Evolutionary conservation across 148 eudicot genomes (phyloP).

Genomic region (Drosera capensis): DNA sequence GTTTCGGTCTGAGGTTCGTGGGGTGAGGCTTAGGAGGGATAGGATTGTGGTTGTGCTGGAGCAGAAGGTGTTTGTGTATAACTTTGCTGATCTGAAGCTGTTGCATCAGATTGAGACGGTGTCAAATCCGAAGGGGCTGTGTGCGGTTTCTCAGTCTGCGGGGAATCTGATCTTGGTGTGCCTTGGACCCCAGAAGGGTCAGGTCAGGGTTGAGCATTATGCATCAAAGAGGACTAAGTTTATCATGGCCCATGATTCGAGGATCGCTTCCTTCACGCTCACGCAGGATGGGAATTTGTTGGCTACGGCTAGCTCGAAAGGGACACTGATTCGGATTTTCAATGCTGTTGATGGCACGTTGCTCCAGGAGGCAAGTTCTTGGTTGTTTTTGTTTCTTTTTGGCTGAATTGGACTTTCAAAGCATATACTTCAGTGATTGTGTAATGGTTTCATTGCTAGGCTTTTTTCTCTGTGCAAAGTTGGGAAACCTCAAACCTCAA

Average conservation of each 20-base stretch:
- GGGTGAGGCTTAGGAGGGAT: slow-evolving; percentile 62
- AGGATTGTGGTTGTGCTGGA: slow-evolving; percentile 59
- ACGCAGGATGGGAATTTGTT: slow-evolving; percentile 63
- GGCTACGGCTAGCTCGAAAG: slow-evolving; percentile 71
- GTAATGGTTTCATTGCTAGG: no score
- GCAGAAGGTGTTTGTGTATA: slow-evolving; percentile 78
- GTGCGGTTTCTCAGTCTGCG: slow-evolving; percentile 59
- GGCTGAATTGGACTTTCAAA: no score
- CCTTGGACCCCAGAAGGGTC: slow-evolving; percentile 80
- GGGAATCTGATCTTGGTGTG: slow-evolving; percentile 57
- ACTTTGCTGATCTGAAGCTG: slow-evolving; percentile 62
- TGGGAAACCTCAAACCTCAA: no score
- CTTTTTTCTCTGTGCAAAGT: no score
- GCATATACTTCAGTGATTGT: no score
- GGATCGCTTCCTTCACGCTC: slow-evolving; percentile 64
- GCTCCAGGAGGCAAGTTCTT: slow-evolving; percentile 51
- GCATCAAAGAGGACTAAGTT: slow-evolving; percentile 70
- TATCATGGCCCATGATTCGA: slow-evolving; percentile 79
- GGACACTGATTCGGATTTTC: slow-evolving; percentile 62
- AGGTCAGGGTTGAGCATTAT: slow-evolving; percentile 76
- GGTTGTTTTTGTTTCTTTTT: no score
- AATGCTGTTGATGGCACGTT: slow-evolving; percentile 58
- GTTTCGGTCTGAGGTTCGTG: slow-evolving; percentile 70
- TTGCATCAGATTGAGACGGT: slow-evolving; percentile 81
- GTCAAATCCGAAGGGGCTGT: slow-evolving; percentile 68